Conservation (phyloP, 257 asterid species). For the Solanum ossicruentum region DNA sequence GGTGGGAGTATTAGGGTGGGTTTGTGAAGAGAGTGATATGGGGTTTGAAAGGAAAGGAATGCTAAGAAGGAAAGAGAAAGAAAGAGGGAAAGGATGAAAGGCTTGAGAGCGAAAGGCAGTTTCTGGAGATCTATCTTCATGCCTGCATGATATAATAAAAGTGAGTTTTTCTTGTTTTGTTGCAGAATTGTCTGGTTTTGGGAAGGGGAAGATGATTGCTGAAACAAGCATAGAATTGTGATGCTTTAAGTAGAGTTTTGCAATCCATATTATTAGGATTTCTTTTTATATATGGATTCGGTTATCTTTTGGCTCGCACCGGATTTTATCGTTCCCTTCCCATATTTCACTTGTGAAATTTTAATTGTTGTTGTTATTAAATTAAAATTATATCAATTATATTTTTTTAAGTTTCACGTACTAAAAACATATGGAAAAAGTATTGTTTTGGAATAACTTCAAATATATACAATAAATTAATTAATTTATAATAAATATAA, state of each 20-base stretch:
- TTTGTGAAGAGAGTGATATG: constrained; percentile 2
- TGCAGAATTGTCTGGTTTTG: background rate
- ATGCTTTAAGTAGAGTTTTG: background rate
- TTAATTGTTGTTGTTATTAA: no score
- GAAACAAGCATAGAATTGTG: background rate
- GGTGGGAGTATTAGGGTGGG: background rate
- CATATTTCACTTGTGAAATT: no score
- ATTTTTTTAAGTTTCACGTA: no score
- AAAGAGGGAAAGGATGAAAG: constrained; percentile 27
- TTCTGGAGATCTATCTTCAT: background rate
- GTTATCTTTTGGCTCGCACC: no score
- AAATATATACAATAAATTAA: no score
- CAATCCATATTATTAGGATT: background rate
- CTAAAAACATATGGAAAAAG: no score
- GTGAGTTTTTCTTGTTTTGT: background rate
- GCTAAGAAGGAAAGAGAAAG: constrained; percentile 26
- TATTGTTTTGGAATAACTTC: no score
- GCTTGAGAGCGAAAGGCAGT: constrained; percentile 32
- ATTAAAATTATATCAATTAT: no score
- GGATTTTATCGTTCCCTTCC: no score
- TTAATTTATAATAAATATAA: no score
- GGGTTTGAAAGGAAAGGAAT: constrained; percentile 35
- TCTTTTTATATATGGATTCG: no score
- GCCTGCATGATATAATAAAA: background rate
- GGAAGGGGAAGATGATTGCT: background rate